These are phyloP conservation scores for Pythium angustatum DNA, from an alignment of 352 stramenopile species.

Conservation along the genomic window DNA sequence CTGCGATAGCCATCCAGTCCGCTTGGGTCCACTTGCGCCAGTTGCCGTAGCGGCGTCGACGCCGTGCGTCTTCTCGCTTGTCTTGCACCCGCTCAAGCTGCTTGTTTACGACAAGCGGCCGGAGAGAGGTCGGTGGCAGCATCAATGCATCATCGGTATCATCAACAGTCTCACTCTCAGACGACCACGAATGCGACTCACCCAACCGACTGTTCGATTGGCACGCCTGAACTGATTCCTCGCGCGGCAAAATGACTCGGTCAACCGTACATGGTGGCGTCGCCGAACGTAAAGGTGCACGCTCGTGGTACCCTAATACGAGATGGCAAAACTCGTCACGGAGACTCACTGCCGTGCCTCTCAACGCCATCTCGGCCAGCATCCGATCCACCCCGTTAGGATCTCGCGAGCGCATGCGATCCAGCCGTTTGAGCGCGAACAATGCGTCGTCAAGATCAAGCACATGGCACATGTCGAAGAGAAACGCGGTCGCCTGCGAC, in stretches of 20 bases:
- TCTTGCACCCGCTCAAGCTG: slow-evolving; percentile 21
- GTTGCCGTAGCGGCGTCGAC: slow-evolving; percentile 14
- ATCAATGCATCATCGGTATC: neutral
- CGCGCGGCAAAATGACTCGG: slow-evolving; percentile 4
- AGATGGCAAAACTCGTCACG: slow-evolving; percentile 71
- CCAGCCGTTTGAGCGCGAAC: slow-evolving; percentile 60
- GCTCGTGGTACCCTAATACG: slow-evolving; percentile 52
- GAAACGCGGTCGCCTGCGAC: slow-evolving; percentile 49
- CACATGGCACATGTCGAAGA: slow-evolving; percentile 69
- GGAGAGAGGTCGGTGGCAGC: neutral
- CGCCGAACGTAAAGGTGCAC: neutral
- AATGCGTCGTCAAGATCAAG: slow-evolving; percentile 64
- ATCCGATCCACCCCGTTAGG: slow-evolving; percentile 30
- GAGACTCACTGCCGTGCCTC: slow-evolving; percentile 19
- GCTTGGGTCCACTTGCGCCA: slow-evolving; percentile 29
- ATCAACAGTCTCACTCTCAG: neutral
- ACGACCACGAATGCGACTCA: neutral
- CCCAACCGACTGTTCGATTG: neutral
- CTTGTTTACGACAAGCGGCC: slow-evolving; percentile 7
- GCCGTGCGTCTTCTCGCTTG: slow-evolving; percentile 17
- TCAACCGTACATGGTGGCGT: neutral
- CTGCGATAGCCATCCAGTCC: no score
- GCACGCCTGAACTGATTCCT: no score
- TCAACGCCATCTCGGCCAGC: slow-evolving; percentile 18
- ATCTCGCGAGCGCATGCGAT: slow-evolving; percentile 48